Percentiles rank a stretch among this genome's conserved stretches.
Conservation (phyloP, 768 basidiomycete species). For the Cystofilobasidium bisporidii region DNA sequence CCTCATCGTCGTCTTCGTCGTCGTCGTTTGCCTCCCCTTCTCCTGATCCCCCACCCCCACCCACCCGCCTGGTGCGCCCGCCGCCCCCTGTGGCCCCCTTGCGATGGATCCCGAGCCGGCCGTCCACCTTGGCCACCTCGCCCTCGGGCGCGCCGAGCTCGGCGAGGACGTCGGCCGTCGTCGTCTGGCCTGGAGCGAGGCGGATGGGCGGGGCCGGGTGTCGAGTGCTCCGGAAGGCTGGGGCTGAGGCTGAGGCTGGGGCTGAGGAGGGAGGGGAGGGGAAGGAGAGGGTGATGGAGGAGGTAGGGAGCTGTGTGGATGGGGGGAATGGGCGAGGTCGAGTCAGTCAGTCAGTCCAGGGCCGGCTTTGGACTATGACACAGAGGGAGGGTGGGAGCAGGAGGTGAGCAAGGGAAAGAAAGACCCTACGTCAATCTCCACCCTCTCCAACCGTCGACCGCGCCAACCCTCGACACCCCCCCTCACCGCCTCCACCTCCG, state of each 20-base stretch:
- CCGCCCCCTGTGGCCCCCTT: background rate
- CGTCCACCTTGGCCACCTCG: background rate
- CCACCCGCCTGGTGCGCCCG: too few relatives aligned
- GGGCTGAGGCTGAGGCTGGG: background rate
- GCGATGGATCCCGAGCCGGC: background rate
- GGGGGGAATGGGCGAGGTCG: background rate
- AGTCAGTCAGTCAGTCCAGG: too few relatives aligned
- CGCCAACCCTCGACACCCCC: too few relatives aligned
- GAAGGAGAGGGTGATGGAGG: background rate
- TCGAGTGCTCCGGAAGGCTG: background rate
- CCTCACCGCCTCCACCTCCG: too few relatives aligned
- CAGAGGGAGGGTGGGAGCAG: too few relatives aligned
- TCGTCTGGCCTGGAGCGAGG: background rate
- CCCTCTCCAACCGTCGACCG: too few relatives aligned
- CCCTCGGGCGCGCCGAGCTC: background rate
- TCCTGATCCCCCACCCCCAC: too few relatives aligned
- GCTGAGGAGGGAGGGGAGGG: background rate
- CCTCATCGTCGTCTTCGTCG: too few relatives aligned
- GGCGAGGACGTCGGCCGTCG: background rate
- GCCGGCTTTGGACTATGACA: too few relatives aligned
- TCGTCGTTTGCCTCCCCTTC: too few relatives aligned
- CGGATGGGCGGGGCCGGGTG: background rate
- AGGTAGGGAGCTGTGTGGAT: background rate
- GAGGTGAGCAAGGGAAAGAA: too few relatives aligned
- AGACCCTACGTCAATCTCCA: too few relatives aligned